phyloP scores from a whole-genome alignment of 129 eudicot species.

The Silybum marianum region DNA sequence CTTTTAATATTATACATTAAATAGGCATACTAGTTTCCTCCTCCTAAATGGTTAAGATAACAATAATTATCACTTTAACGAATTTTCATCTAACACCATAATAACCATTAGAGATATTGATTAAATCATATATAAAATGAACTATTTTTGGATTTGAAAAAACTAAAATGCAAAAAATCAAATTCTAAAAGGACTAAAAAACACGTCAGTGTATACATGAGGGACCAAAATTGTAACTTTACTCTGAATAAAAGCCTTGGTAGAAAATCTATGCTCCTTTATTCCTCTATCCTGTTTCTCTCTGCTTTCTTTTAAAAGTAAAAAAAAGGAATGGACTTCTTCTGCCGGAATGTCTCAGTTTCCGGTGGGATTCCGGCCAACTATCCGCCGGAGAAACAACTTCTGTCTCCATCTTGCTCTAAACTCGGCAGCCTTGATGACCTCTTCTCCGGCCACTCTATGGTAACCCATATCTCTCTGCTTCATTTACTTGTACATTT shows the following conservation, averaged over 20 bases:
- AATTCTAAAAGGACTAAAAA: constrained; percentile 11
- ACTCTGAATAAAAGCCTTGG: constrained; percentile 17
- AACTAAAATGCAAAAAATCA: background rate
- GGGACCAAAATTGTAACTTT: constrained; percentile 13
- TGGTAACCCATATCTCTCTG: constrained; percentile 21
- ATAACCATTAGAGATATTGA: background rate
- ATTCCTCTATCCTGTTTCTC: constrained; percentile 13
- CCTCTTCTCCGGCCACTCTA: constrained; percentile 46
- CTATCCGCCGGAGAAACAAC: constrained; percentile 36
- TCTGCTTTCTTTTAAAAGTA: background rate
- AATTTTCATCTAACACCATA: background rate
- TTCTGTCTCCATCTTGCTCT: constrained; percentile 25
- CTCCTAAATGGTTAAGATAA: background rate
- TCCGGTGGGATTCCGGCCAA: constrained; percentile 40
- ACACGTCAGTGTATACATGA: background rate
- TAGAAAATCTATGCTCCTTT: constrained; percentile 17
- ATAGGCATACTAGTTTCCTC: background rate
- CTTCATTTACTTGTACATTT: constrained; percentile 8
- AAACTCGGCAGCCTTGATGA: constrained; percentile 49
- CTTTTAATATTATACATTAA: no score
- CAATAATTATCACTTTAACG: background rate
- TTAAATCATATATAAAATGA: background rate
- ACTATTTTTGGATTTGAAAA: background rate
- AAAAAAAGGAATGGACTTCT: constrained; percentile 33
- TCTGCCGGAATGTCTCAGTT: constrained; percentile 46